A percentile compares a stretch with the other conserved stretches of the same genome.
These are phyloP conservation scores for Neocallimastix lanati DNA, from an alignment of 192 early-diverging fungal species.

Conservation along the genomic window DNA sequence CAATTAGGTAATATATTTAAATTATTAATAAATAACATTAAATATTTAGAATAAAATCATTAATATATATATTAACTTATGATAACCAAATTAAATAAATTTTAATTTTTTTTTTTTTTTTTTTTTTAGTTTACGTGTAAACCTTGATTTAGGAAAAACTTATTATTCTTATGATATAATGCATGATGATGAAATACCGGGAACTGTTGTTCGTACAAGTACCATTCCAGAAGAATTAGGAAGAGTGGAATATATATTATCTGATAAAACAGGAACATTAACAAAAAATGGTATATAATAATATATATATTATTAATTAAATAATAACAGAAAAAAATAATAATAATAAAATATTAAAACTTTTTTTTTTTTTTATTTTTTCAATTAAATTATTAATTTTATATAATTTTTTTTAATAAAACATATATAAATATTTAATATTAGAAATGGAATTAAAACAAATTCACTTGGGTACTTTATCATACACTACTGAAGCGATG, in stretches of 20 bases:
- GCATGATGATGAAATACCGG: constrained; percentile 62
- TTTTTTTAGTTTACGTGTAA: constrained; percentile 54
- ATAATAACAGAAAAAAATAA: no score
- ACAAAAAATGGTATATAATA: constrained; percentile 60
- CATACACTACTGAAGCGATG: constrained; percentile 73
- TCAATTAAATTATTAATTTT: constrained; percentile 27
- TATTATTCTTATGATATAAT: constrained; percentile 81
- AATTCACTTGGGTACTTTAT: constrained; percentile 89
- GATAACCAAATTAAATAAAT: no score
- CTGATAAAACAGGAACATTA: constrained; percentile 91
- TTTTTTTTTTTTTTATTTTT: constrained; percentile 23
- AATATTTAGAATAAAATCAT: no score
- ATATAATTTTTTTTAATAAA: not conserved
- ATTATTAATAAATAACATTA: no score
- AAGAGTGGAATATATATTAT: constrained; percentile 75
- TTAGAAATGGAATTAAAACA: constrained; percentile 87
- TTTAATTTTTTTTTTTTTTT: no score
- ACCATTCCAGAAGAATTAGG: constrained; percentile 93
- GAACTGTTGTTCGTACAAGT: constrained; percentile 77
- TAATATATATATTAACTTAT: no score
- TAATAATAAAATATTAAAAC: no score
- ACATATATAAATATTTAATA: not conserved
- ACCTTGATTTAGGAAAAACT: constrained; percentile 91
- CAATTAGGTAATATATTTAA: constrained; percentile 40
- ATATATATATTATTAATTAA: no score